A percentile compares a stretch with the other conserved stretches of the same genome.
Evolutionary conservation across 2,329 filamentous ascomycete genomes (phyloP).

Genomic region (Trichoderma sp.): DNA sequence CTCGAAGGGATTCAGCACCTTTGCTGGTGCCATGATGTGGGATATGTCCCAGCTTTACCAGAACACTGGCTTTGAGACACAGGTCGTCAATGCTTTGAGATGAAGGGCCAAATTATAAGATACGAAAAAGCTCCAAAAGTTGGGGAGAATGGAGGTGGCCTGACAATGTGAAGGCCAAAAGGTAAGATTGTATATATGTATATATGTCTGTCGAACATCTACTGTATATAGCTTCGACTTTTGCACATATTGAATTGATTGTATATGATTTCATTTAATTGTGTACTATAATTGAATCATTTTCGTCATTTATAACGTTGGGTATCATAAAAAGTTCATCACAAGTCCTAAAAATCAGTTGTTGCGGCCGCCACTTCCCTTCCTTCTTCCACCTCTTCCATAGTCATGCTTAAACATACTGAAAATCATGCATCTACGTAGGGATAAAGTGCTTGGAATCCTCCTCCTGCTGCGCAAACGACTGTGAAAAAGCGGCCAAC

Average conservation of each 20-base stretch:
- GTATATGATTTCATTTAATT: not conserved
- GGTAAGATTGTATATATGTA: conserved; percentile 14
- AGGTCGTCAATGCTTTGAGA: conserved; percentile 42
- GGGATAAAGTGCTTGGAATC: conserved; percentile 69
- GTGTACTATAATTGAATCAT: not conserved
- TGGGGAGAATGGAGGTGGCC: not conserved
- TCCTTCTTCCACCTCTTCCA: not conserved
- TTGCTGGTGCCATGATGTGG: conserved; percentile 71
- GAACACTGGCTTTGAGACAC: conserved; percentile 58
- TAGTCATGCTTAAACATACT: not conserved
- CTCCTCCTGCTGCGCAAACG: conserved; percentile 65
- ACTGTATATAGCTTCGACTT: conserved; percentile 18
- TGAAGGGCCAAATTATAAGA: not conserved
- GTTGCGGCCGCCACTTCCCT: not conserved
- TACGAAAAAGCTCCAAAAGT: not conserved
- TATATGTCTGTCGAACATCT: not conserved
- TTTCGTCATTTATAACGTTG: not conserved
- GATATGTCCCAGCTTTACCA: conserved; percentile 62
- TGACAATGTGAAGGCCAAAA: not conserved
- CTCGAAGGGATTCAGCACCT: conserved; percentile 56
- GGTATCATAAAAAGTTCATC: conserved; percentile 20
- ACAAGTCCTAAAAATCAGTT: not conserved
- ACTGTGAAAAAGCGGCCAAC: conserved; percentile 73
- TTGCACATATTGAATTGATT: conserved; percentile 12
- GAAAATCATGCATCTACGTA: conserved; percentile 33